Evolutionary conservation across 495 filamentous ascomycete species (phyloP), one percentile per base, ranked within the genome.

Genomic region (Tuber borchii): DNA sequence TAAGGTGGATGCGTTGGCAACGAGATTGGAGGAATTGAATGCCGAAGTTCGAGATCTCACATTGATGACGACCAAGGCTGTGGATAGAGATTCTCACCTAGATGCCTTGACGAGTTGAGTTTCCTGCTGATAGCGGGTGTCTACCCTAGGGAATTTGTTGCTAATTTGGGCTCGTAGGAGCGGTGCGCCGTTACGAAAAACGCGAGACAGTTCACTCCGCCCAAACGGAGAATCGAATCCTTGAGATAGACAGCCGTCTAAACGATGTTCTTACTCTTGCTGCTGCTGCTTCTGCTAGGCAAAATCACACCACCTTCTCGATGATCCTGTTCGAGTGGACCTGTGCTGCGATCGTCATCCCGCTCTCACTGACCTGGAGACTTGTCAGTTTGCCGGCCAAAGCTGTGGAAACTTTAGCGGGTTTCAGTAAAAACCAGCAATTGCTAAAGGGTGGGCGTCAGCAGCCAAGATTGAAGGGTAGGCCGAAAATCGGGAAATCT

Each of bases 141-240:
- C 56, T 65, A 26, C 3, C 56, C 56, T 31, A 12, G 26, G 56
- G 26, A 22, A 69, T 16, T 70, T 20, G 48, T 40, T 46, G 19
- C 76, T 77, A 40, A 77, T 56, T 70, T 22, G 14, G 69, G 16
- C 20, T 70, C 14, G 10, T 19, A 79, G 78, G 82, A 31, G 95
- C 95, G 0, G 91, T 98, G 43, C 88, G 95, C 20, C 90, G 93
- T n/a, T 97, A 97, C 78, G 95, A 99, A 85, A 97, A 97, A 83
- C 91, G 93, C 75, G 89, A 90, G 17, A 90, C 91, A 0, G 83
- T 94, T 2, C 87, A 91, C 31, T 85, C 90, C 0, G 87, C 90
- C 73, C 90, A 94, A 77, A 95, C 90, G 16, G 93, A 98, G 70
- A 87, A 87, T 26, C 89, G 92, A 26, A 87, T 98, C 48, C 86